Percentiles rank a stretch among this genome's conserved stretches.
These are phyloP conservation scores for Cercospora beticola DNA, from an alignment of 2,329 filamentous ascomycete species.

Conservation along the genomic window DNA sequence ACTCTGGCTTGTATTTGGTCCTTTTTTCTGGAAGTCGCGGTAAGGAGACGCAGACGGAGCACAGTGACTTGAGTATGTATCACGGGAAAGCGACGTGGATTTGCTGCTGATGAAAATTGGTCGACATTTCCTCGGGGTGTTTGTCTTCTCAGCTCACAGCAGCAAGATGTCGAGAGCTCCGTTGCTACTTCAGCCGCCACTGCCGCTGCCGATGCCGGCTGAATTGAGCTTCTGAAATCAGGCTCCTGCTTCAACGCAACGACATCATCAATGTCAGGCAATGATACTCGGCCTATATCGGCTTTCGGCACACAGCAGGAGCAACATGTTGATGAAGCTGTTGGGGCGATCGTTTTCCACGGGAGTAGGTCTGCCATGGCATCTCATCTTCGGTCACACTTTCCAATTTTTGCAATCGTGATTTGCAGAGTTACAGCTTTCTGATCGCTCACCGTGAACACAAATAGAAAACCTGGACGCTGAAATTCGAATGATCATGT, in stretches of 20 bases:
- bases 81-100: not conserved
- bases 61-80: not conserved
- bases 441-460: not conserved
- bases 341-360: constrained; percentile 2
- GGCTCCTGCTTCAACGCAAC: not conserved
- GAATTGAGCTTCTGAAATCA: not conserved
- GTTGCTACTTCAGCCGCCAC: not conserved
- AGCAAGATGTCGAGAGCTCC: not conserved
- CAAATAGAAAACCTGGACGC: constrained; percentile 2
- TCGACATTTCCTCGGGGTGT: not conserved
- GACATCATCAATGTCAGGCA: not conserved
- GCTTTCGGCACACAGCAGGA: not conserved
- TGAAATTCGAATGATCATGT: constrained; percentile 1
- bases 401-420: not conserved
- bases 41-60: not conserved
- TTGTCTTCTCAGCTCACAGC: not conserved
- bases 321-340: constrained; percentile 1
- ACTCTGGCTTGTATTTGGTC: not conserved
- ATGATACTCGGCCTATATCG: not conserved
- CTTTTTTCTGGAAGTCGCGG: not conserved
- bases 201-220: not conserved
- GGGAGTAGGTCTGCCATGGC: constrained; percentile 11
- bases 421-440: not conserved
- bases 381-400: not conserved
- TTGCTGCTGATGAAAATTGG: not conserved